Percentiles rank a stretch among this genome's conserved stretches.
Conservation (phyloP, 768 basidiomycete species). For the Chalciporus pseudorubinellus region DNA sequence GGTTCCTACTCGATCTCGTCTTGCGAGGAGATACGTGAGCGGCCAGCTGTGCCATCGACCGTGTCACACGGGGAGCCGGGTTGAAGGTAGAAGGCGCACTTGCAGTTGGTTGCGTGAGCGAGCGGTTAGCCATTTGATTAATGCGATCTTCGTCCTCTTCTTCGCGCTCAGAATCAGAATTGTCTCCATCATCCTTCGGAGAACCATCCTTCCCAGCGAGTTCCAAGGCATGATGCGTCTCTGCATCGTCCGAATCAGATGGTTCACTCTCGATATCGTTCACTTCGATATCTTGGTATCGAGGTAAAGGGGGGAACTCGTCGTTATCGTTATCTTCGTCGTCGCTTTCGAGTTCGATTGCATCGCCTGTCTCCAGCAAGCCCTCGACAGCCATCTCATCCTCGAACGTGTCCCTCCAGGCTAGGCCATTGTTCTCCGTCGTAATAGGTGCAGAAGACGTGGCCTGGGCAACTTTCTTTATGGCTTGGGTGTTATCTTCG, state of each 20-base stretch:
- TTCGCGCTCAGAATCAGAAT: background rate
- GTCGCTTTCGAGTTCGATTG: background rate
- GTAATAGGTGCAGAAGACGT: background rate
- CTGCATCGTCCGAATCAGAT: conserved; percentile 30
- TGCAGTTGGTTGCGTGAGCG: background rate
- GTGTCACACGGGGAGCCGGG: conserved; percentile 5
- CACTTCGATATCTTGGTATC: conserved; percentile 9
- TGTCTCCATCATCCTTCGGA: background rate
- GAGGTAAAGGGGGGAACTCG: background rate
- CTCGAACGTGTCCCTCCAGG: conserved; percentile 8
- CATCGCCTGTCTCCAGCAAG: conserved; percentile 13
- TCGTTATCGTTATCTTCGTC: background rate
- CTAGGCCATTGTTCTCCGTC: background rate
- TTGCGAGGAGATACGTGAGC: conserved; percentile 2
- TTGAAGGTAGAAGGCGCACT: background rate
- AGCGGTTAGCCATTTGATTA: conserved; percentile 12
- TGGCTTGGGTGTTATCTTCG: background rate
- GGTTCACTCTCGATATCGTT: conserved; percentile 6
- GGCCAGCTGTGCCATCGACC: conserved; percentile 2
- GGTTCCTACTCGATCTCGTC: conserved; percentile 7
- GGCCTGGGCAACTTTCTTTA: background rate
- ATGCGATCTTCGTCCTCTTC: conserved; percentile 12
- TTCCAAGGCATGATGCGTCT: conserved; percentile 22
- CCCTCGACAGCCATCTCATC: conserved; percentile 26
- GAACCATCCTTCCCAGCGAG: background rate